phyloP scores from a whole-genome alignment of 164 flowering plant genomes.

The Vitis amurensis region DNA sequence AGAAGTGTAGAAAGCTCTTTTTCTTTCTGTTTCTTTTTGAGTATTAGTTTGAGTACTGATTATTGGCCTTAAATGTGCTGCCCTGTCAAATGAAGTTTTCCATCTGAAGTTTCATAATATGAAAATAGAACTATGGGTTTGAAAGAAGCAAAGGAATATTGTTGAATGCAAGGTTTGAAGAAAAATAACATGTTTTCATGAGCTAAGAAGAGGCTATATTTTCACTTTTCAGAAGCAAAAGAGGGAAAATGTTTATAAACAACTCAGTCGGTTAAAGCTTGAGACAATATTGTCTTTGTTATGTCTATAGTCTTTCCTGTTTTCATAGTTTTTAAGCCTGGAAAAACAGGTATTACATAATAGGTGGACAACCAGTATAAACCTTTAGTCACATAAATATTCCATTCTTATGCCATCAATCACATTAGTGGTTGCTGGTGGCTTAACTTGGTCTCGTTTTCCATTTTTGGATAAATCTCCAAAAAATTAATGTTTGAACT shows the following conservation, averaged over 20 bases:
- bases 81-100: not conserved
- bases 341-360: not conserved
- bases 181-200: too few relatives aligned
- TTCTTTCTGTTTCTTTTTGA: not conserved
- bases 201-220: too few relatives aligned
- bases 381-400: not conserved
- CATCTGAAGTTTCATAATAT: not conserved
- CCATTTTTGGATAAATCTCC: not conserved
- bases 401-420: not conserved
- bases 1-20: not conserved
- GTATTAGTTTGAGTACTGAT: too few relatives aligned
- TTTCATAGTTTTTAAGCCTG: not conserved
- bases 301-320: not conserved
- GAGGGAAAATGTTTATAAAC: too few relatives aligned
- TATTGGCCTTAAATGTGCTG: not conserved
- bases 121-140: not conserved
- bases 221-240: too few relatives aligned
- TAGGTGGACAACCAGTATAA: not conserved
- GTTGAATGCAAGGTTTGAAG: too few relatives aligned
- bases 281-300: not conserved
- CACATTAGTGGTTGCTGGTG: not conserved
- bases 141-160: not conserved
- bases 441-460: not conserved
- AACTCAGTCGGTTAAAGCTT: too few relatives aligned
- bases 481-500: not conserved